A percentile compares a stretch with the other conserved stretches of the same genome.
phyloP scores from a whole-genome alignment of 139 green algal species.

The Chara braunii region DNA sequence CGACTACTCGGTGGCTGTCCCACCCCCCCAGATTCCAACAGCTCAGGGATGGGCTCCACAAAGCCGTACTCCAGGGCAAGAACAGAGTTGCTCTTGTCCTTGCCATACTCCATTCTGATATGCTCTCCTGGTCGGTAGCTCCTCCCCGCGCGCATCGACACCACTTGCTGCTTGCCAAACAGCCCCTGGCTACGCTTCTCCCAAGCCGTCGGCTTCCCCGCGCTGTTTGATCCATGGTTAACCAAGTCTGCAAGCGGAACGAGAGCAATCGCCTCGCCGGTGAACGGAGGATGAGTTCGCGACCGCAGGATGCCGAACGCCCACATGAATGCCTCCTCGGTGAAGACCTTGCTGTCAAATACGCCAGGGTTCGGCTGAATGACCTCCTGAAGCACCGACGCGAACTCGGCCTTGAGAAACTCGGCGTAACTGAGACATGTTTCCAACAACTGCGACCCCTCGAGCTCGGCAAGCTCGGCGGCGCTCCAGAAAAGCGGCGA shows the following conservation, averaged over 20 bases:
- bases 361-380: slow-evolving; percentile 34
- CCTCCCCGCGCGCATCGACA: slow-evolving; percentile 17
- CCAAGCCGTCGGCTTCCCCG: not conserved
- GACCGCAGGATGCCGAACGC: slow-evolving; percentile 65
- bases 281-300: slow-evolving; percentile 59
- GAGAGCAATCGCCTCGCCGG: slow-evolving; percentile 53
- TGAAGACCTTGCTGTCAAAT: slow-evolving; percentile 55
- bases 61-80: slow-evolving; percentile 35
- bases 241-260: slow-evolving; percentile 73
- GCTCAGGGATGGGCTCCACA: no score
- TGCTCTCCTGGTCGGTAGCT: slow-evolving; percentile 7
- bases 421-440: slow-evolving; percentile 57
- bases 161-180: slow-evolving; percentile 17
- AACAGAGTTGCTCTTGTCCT: slow-evolving; percentile 22
- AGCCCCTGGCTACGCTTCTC: slow-evolving; percentile 7
- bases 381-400: slow-evolving; percentile 48
- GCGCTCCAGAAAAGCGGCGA: slow-evolving; percentile 27
- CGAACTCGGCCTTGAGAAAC: slow-evolving; percentile 56
- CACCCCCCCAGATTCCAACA: no score
- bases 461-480: not conserved
- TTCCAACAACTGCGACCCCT: slow-evolving; percentile 60
- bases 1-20: no score
- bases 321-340: slow-evolving; percentile 61
- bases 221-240: no score
- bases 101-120: slow-evolving; percentile 28